Evolutionary conservation across 176 grass and related monocot genomes (phyloP).

Genomic region (Saccharum officinarum): DNA sequence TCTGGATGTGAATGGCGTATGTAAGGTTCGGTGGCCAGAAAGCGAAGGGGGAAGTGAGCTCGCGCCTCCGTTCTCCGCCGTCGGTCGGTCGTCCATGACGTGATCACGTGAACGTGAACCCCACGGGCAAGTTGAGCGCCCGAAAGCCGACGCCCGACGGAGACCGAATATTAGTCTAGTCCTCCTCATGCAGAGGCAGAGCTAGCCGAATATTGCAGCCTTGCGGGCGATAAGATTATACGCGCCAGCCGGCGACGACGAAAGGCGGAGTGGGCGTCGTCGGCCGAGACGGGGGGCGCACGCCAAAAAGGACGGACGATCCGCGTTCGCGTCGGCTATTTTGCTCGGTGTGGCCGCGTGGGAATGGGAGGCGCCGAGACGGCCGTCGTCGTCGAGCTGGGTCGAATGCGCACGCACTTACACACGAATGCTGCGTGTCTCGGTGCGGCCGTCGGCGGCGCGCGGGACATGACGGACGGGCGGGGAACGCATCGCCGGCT

Average conservation of each 20-base stretch:
- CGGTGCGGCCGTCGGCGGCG: neutral
- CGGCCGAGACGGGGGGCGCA: neutral
- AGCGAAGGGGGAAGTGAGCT: neutral
- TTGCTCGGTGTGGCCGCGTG: neutral
- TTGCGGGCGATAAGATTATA: no score
- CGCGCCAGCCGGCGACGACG: neutral
- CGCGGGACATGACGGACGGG: neutral
- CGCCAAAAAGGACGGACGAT: conserved; percentile 6
- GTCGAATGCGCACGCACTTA: neutral
- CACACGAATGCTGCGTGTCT: neutral
- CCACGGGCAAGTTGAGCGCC: no score
- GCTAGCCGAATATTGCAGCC: no score
- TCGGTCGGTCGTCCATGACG: neutral
- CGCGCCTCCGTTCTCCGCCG: neutral
- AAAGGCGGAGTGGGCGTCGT: neutral
- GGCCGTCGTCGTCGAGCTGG: neutral
- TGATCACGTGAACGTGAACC: no score
- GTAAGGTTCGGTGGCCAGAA: neutral
- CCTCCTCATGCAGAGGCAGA: no score
- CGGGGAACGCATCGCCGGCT: neutral
- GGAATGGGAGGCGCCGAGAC: neutral
- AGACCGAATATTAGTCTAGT: no score
- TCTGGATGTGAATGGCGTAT: neutral
- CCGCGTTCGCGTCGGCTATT: neutral
- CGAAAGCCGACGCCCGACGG: no score